These are phyloP conservation scores for Ogataea methanolica DNA, from an alignment of 805 yeast species.

Conservation along the genomic window DNA sequence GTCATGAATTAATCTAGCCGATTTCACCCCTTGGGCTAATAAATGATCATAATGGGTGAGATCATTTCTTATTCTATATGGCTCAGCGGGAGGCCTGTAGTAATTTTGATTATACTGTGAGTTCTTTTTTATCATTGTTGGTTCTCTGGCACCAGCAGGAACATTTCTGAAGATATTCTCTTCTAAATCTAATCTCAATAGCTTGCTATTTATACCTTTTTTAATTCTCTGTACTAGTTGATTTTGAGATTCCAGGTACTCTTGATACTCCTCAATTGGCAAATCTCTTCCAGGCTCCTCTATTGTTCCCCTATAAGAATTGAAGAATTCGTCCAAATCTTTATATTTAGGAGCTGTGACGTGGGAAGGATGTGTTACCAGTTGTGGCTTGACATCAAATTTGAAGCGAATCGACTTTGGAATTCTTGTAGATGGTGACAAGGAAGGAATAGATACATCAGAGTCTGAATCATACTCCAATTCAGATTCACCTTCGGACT, in stretches of 20 bases:
- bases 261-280: slow-evolving; percentile 53
- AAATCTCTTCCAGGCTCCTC: slow-evolving; percentile 47
- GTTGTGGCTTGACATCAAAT: slow-evolving; percentile 38
- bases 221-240: slow-evolving; percentile 38
- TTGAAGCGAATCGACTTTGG: slow-evolving; percentile 30
- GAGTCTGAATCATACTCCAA: slow-evolving; percentile 10
- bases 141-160: slow-evolving; percentile 35
- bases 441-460: slow-evolving; percentile 13
- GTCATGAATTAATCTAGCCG: slow-evolving; percentile 67
- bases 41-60: slow-evolving; percentile 68
- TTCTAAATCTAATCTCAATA: slow-evolving; percentile 40
- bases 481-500: neutral
- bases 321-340: slow-evolving; percentile 39
- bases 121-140: slow-evolving; percentile 34
- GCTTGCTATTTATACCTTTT: slow-evolving; percentile 41
- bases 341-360: slow-evolving; percentile 40
- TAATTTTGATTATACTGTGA: slow-evolving; percentile 24
- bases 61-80: slow-evolving; percentile 33
- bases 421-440: slow-evolving; percentile 11
- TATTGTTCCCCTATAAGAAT: slow-evolving; percentile 54
- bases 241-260: slow-evolving; percentile 50
- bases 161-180: slow-evolving; percentile 43
- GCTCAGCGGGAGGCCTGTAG: slow-evolving; percentile 35
- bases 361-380: slow-evolving; percentile 59
- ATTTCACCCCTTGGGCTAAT: slow-evolving; percentile 66